A percentile compares a stretch with the other conserved stretches of the same genome.
Conservation (phyloP, 768 basidiomycete genomes). For the Omphalotus guepiniiformis region DNA sequence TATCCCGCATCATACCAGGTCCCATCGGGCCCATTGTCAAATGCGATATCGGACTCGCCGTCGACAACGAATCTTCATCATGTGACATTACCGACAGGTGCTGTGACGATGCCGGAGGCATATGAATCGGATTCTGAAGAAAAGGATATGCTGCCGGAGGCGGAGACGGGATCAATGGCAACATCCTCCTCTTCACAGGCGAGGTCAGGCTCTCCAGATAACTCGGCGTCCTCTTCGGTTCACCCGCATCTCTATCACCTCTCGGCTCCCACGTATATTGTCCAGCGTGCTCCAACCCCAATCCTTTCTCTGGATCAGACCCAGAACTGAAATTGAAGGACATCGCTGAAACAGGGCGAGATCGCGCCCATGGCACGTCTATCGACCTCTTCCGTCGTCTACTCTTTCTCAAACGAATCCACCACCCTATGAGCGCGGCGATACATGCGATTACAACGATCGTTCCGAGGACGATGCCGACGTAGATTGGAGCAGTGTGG, state of each 20-base stretch:
- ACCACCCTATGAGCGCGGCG: slow-evolving; percentile 45
- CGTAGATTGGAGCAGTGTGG: slow-evolving; percentile 36
- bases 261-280: slow-evolving; percentile 29
- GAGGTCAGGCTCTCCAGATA: slow-evolving; percentile 17
- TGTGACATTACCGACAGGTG: background rate
- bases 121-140: background rate
- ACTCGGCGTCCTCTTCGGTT: slow-evolving; percentile 31
- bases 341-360: slow-evolving; percentile 13
- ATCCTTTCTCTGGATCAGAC: slow-evolving; percentile 8
- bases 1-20: too few relatives aligned
- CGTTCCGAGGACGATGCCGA: slow-evolving; percentile 44
- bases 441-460: slow-evolving; percentile 42
- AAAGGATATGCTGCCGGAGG: slow-evolving; percentile 12
- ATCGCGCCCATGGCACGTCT: slow-evolving; percentile 35
- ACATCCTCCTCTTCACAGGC: slow-evolving; percentile 10
- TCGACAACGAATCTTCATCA: too few relatives aligned
- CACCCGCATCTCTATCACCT: slow-evolving; percentile 39
- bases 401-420: slow-evolving; percentile 36
- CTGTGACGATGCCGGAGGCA: background rate
- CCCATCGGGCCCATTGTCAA: background rate
- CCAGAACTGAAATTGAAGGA: background rate
- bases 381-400: slow-evolving; percentile 30
- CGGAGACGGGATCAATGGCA: slow-evolving; percentile 16
- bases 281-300: background rate
- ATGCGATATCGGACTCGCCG: background rate